These are phyloP conservation scores for Pharnaceum exiguum DNA, from an alignment of 148 eudicot species.

Conservation along the genomic window DNA sequence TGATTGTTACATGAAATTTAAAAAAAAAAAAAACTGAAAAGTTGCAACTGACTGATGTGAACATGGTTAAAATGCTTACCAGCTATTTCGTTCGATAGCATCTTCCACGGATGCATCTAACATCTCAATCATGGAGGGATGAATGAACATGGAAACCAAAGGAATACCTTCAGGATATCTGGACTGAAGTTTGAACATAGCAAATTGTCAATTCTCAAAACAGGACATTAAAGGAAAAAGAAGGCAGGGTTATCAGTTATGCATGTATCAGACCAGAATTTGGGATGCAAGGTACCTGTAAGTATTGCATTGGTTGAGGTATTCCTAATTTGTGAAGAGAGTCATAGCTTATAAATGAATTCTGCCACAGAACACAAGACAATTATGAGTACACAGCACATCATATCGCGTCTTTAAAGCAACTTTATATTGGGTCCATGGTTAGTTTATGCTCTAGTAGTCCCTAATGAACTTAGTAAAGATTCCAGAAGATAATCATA, in stretches of 20 bases:
- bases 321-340: constrained; percentile 88
- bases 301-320: constrained; percentile 83
- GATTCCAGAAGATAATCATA: no score
- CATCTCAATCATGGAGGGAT: constrained; percentile 84
- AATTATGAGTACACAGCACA: constrained; percentile 1
- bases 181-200: constrained; percentile 43
- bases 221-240: constrained; percentile 14
- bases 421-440: background rate
- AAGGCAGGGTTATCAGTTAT: background rate
- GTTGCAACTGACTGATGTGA: background rate
- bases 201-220: background rate
- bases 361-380: constrained; percentile 43
- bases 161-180: constrained; percentile 93
- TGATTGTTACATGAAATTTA: no score
- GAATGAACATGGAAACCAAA: constrained; percentile 67
- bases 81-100: constrained; percentile 86
- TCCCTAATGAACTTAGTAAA: no score
- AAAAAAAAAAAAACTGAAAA: constrained; percentile 1
- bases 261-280: constrained; percentile 3
- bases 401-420: background rate
- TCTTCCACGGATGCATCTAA: constrained; percentile 87
- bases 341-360: constrained; percentile 80
- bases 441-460: no score
- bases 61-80: constrained; percentile 39
- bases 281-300: constrained; percentile 64